Evolutionary conservation across 2,329 filamentous ascomycete genomes (phyloP).

Genomic region (Aspergillus sp.): DNA sequence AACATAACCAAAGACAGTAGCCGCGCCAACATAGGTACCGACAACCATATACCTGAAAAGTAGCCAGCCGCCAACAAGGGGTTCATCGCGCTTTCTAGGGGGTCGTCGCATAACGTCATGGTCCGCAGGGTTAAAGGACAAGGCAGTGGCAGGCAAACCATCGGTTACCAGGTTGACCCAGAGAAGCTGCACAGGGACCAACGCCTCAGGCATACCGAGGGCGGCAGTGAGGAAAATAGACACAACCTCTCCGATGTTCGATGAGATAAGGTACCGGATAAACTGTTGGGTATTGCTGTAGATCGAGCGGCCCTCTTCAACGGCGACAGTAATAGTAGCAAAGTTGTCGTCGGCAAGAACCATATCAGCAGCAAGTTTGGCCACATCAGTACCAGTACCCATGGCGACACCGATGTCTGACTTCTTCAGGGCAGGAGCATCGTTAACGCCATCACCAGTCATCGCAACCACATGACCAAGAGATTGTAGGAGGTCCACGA

Average conservation of each 20-base stretch:
- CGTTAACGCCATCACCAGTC: slow-evolving; percentile 98
- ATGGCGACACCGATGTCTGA: slow-evolving; percentile 98
- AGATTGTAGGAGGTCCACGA: slow-evolving; percentile 93
- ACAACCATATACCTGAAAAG: slow-evolving; percentile 98
- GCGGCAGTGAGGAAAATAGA: slow-evolving; percentile 98
- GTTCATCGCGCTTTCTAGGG: slow-evolving; percentile 88
- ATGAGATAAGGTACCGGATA: slow-evolving; percentile 97
- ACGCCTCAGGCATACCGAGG: slow-evolving; percentile 92
- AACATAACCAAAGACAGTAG: slow-evolving; percentile 95
- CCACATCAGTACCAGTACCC: slow-evolving; percentile 96
- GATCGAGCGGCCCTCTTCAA: slow-evolving; percentile 96
- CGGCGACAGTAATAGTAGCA: slow-evolving; percentile 91
- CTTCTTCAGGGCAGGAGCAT: slow-evolving; percentile 96
- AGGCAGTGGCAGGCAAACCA: slow-evolving; percentile 89
- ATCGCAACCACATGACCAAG: slow-evolving; percentile 94
- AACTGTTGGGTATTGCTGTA: slow-evolving; percentile 99
- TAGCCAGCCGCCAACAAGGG: slow-evolving; percentile 90
- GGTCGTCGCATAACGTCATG: slow-evolving; percentile 95
- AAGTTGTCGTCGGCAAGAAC: slow-evolving; percentile 98
- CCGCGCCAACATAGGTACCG: slow-evolving; percentile 88
- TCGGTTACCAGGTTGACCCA: slow-evolving; percentile 99
- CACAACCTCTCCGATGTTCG: slow-evolving; percentile 98
- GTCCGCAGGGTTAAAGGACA: slow-evolving; percentile 98
- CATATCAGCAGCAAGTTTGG: slow-evolving; percentile 97
- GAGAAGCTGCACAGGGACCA: slow-evolving; percentile 94